Conservation (phyloP, 2,329 filamentous ascomycete genomes). For the Colletotrichum tabaci region DNA sequence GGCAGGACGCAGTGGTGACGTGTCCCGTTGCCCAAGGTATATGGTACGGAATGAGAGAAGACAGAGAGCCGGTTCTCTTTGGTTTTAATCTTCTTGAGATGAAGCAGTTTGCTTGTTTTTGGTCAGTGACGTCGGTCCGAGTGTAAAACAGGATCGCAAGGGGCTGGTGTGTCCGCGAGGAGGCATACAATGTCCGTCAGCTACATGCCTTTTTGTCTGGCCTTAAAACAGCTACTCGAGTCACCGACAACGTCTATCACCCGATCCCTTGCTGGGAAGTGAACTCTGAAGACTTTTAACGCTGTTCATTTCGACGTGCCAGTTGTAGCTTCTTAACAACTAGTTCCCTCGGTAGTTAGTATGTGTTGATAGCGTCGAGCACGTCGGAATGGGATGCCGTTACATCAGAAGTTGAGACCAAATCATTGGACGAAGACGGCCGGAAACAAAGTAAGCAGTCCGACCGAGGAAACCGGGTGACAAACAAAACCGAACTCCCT, state of each 20-base stretch:
- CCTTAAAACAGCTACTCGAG: not conserved
- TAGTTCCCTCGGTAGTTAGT: not conserved
- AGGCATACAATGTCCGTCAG: too few relatives aligned
- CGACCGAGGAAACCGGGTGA: too few relatives aligned
- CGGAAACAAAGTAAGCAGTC: not conserved
- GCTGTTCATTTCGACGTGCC: not conserved
- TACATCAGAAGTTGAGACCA: not conserved
- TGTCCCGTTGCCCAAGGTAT: not conserved
- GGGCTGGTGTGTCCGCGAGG: not conserved
- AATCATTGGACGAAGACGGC: constrained; percentile 3
- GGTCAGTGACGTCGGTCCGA: constrained; percentile 10
- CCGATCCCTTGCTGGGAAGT: not conserved
- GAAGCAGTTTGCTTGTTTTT: not conserved
- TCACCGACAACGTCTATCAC: not conserved
- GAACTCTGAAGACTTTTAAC: not conserved
- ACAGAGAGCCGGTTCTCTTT: not conserved
- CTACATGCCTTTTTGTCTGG: not conserved
- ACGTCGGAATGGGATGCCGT: constrained; percentile 6
- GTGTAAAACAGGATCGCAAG: not conserved
- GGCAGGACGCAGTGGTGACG: constrained; percentile 2
- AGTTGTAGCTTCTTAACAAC: not conserved
- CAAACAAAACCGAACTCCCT: too few relatives aligned
- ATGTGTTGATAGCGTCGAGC: too few relatives aligned
- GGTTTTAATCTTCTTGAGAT: not conserved
- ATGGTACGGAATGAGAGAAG: not conserved